These are phyloP conservation scores for Ricinus communis DNA, from an alignment of 345 rosid species.

Conservation along the genomic window DNA sequence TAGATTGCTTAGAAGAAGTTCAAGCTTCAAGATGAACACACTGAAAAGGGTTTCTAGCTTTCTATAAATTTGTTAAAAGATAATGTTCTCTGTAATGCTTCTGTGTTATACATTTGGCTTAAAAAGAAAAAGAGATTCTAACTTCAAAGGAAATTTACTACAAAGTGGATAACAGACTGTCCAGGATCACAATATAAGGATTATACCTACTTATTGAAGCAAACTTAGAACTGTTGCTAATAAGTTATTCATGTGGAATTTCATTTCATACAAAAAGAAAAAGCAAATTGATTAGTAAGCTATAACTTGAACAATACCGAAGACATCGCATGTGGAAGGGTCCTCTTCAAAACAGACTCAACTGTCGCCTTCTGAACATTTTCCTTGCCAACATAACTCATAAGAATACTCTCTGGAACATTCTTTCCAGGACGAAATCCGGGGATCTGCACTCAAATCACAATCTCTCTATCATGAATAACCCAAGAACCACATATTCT, in stretches of 20 bases:
- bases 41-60: too few relatives aligned
- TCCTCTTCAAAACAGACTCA: slow-evolving; percentile 87
- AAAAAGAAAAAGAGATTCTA: slow-evolving; percentile 6
- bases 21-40: not conserved
- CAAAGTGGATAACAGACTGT: not conserved
- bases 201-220: not conserved
- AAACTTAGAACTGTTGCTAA: not conserved
- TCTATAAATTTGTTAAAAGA: too few relatives aligned
- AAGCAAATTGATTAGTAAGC: not conserved
- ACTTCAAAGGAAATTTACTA: not conserved
- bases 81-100: not conserved
- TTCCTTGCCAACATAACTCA: slow-evolving; percentile 66
- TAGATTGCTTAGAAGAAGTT: not conserved
- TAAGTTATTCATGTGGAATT: not conserved
- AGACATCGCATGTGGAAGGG: slow-evolving; percentile 94
- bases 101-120: not conserved
- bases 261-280: not conserved
- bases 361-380: slow-evolving; percentile 71
- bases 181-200: not conserved
- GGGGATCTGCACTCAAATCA: slow-evolving; percentile 52
- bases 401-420: slow-evolving; percentile 74
- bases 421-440: slow-evolving; percentile 83
- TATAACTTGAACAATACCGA: slow-evolving; percentile 44
- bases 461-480: not conserved
- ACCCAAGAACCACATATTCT: slow-evolving; percentile 3